A percentile compares a stretch with the other conserved stretches of the same genome.
phyloP scores from a whole-genome alignment of 2,329 filamentous ascomycete genomes.

The Trichoderma sp. region DNA sequence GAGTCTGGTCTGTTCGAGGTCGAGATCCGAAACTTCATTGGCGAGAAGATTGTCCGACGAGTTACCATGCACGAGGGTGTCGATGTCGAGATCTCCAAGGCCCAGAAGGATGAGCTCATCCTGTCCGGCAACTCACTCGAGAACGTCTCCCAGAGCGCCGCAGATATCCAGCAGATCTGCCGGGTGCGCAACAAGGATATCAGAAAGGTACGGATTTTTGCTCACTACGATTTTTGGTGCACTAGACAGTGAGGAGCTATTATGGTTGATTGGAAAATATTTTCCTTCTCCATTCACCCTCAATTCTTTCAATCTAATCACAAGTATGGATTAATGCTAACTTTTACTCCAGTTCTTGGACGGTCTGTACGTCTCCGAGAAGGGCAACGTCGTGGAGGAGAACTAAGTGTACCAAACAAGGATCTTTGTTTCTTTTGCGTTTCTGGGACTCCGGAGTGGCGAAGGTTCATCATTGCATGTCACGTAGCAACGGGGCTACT shows the following conservation, averaged over 20 bases:
- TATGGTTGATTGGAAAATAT: neutral
- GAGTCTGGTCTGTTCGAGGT: slow-evolving; percentile 88
- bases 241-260: neutral
- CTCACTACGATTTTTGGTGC: neutral
- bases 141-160: slow-evolving; percentile 95
- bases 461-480: slow-evolving; percentile 66
- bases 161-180: slow-evolving; percentile 99
- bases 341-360: slow-evolving; percentile 80
- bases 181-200: slow-evolving; percentile 99
- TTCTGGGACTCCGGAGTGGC: slow-evolving; percentile 67
- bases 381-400: slow-evolving; percentile 89
- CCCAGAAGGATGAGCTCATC: slow-evolving; percentile 97
- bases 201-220: slow-evolving; percentile 73
- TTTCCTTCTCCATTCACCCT: neutral
- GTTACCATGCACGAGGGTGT: slow-evolving; percentile 90
- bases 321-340: slow-evolving; percentile 28
- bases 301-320: too few species aligned
- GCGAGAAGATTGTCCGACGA: slow-evolving; percentile 98
- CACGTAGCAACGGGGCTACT: slow-evolving; percentile 58
- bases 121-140: slow-evolving; percentile 94
- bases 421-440: slow-evolving; percentile 58
- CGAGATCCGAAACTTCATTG: slow-evolving; percentile 99
- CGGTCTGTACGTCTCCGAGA: slow-evolving; percentile 99
- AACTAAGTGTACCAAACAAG: slow-evolving; percentile 47
- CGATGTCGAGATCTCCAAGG: slow-evolving; percentile 84